These are phyloP conservation scores for Abrus pulchellus DNA, from an alignment of 306 rosid genomes.

Conservation along the genomic window DNA sequence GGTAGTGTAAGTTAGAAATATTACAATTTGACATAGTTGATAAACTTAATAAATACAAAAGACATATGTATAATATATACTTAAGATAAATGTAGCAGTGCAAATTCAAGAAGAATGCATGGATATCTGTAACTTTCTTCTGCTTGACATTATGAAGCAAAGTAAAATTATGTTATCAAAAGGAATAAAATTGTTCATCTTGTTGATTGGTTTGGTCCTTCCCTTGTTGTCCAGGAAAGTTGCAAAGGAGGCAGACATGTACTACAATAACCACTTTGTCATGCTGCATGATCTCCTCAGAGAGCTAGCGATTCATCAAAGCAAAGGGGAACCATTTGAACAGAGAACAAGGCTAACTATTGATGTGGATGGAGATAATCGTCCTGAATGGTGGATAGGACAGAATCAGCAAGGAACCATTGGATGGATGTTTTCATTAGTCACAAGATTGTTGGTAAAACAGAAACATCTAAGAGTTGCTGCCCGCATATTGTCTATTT, in stretches of 20 bases:
- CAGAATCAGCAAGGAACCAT: constrained; percentile 46
- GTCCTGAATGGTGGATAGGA: constrained; percentile 67
- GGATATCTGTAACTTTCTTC: constrained; percentile 3
- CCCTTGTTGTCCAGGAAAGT: constrained; percentile 58
- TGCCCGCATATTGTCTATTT: constrained; percentile 62
- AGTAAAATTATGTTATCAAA: neutral
- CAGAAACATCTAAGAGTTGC: constrained; percentile 43
- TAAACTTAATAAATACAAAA: neutral
- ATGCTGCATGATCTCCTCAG: constrained; percentile 72
- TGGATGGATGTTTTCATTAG: constrained; percentile 41
- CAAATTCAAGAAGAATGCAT: neutral
- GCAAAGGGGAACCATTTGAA: constrained; percentile 46
- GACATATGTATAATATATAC: neutral
- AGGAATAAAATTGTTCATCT: neutral
- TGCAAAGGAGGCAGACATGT: constrained; percentile 55
- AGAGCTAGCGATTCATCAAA: constrained; percentile 65
- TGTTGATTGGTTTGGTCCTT: constrained; percentile 22
- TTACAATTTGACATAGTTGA: neutral
- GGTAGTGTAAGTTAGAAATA: neutral
- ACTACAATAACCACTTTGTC: constrained; percentile 66
- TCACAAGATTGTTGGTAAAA: neutral
- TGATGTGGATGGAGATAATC: constrained; percentile 53
- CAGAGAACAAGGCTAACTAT: constrained; percentile 60
- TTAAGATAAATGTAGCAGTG: neutral
- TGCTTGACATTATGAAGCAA: constrained; percentile 5